These are phyloP conservation scores for Pythium guiyangense DNA, from an alignment of 352 stramenopile genomes.

Conservation along the genomic window DNA sequence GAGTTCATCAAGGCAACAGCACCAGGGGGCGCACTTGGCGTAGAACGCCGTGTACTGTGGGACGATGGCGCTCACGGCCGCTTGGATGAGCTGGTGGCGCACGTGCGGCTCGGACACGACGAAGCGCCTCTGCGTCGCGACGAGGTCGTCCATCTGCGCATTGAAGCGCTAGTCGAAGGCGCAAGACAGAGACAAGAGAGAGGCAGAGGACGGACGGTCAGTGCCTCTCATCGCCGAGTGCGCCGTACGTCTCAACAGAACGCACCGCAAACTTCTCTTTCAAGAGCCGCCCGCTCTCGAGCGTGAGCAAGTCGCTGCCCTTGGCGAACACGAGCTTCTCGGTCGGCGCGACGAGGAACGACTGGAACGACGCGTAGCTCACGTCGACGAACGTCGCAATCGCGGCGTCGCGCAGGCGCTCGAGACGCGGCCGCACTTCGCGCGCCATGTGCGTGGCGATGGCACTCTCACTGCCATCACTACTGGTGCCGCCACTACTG, in stretches of 20 bases:
- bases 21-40: slow-evolving; percentile 61
- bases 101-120: too few relatives aligned
- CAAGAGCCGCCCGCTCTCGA: too few relatives aligned
- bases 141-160: slow-evolving; percentile 59
- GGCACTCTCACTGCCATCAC: slow-evolving; percentile 18
- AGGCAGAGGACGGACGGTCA: too few relatives aligned
- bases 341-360: too few relatives aligned
- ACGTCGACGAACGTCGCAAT: slow-evolving; percentile 84
- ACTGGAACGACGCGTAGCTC: too few relatives aligned
- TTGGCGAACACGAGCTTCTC: too few relatives aligned
- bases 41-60: slow-evolving; percentile 90
- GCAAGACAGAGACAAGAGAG: too few relatives aligned
- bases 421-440: slow-evolving; percentile 77
- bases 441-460: slow-evolving; percentile 48
- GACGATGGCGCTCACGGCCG: slow-evolving; percentile 81
- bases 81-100: slow-evolving; percentile 79
- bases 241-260: not conserved
- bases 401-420: slow-evolving; percentile 81
- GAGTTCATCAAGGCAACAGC: not conserved
- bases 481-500: too few relatives aligned
- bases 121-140: slow-evolving; percentile 63
- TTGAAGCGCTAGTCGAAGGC: slow-evolving; percentile 57
- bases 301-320: too few relatives aligned
- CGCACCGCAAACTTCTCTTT: slow-evolving; percentile 90
- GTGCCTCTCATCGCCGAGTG: not conserved